These are phyloP conservation scores for Gamarada debralockiae DNA, from an alignment of 495 filamentous ascomycete genomes.

Conservation along the genomic window DNA sequence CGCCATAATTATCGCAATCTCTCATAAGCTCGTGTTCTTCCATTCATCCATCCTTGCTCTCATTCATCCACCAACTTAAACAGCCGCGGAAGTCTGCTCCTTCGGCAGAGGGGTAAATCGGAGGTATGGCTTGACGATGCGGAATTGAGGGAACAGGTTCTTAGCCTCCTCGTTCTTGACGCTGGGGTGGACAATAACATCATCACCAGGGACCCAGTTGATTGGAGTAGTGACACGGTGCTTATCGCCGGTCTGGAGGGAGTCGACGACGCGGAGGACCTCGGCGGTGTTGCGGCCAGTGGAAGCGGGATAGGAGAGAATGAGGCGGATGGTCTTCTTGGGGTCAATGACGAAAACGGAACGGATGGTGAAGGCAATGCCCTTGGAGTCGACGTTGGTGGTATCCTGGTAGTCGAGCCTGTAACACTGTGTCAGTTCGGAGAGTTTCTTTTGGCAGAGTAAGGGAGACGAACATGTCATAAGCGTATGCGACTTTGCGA, in stretches of 20 bases:
- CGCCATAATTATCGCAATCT: neutral
- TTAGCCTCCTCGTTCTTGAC: constrained; percentile 86
- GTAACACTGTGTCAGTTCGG: constrained; percentile 6
- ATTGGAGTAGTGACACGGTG: constrained; percentile 89
- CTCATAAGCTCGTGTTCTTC: neutral
- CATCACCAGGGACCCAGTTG: constrained; percentile 87
- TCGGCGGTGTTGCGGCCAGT: constrained; percentile 96
- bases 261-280: constrained; percentile 92
- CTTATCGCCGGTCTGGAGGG: constrained; percentile 96
- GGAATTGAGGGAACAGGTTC: constrained; percentile 86
- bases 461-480: constrained; percentile 75
- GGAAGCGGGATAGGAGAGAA: constrained; percentile 93
- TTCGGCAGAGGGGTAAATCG: constrained; percentile 66
- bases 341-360: constrained; percentile 99
- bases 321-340: constrained; percentile 94
- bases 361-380: constrained; percentile 96
- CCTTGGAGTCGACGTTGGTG: constrained; percentile 91
- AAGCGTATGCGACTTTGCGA: constrained; percentile 83
- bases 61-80: neutral
- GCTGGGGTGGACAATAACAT: constrained; percentile 91
- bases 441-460: neutral
- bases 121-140: constrained; percentile 91
- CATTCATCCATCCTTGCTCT: neutral
- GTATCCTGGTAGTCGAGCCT: constrained; percentile 77
- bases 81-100: constrained; percentile 29